Evolutionary conservation across 768 basidiomycete genomes (phyloP), one percentile per base, ranked within the genome.

Genomic region (Lyophyllum atratum): DNA sequence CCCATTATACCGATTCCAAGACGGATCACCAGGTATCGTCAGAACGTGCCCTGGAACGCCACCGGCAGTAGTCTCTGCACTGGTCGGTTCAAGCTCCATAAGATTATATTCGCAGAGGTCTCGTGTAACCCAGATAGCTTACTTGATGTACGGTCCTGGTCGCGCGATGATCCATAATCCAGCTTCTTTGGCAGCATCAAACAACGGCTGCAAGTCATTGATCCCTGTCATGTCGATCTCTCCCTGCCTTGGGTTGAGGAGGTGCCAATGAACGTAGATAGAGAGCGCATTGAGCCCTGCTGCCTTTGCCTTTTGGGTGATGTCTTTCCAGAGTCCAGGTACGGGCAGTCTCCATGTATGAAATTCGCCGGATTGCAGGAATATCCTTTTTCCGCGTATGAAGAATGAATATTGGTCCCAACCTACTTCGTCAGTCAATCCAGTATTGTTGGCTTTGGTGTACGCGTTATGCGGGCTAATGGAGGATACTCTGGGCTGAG

Each of bases 81-180:
- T 62, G 26, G 19, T 15, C 1, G 6, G 14, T 45, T 6, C 26
- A 33, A 39, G 22, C 22, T 9, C 37, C 22, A 34, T 2, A 25
- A 25, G 9, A 9, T 15, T 28, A 49, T n/a, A 17, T 21, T 21
- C n/a, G n/a, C n/a, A n/a, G n/a, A n/a, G n/a, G n/a, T n/a, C n/a
- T n/a, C n/a, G n/a, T n/a, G n/a, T n/a, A n/a, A n/a, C n/a, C n/a
- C n/a, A 37, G 31, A 22, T 11, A 26, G 11, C 42, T 42, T 46
- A 59, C 61, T 62, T 62, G 40, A 62, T 62, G 26, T 62, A 62
- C 24, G 61, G 61, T 21, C 61, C 61, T 7, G 61, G 61, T 1
- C 61, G 50, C 33, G 61, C 61, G 24, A 62, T 62, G 17, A 62
- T 37, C 34, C 55, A 62, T 12, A 62, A 8, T 12, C 61, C 61